Evolutionary conservation across 2,329 filamentous ascomycete genomes (phyloP), one percentile per base, ranked within the genome.

Genomic region (Metarhizium robertsii): DNA sequence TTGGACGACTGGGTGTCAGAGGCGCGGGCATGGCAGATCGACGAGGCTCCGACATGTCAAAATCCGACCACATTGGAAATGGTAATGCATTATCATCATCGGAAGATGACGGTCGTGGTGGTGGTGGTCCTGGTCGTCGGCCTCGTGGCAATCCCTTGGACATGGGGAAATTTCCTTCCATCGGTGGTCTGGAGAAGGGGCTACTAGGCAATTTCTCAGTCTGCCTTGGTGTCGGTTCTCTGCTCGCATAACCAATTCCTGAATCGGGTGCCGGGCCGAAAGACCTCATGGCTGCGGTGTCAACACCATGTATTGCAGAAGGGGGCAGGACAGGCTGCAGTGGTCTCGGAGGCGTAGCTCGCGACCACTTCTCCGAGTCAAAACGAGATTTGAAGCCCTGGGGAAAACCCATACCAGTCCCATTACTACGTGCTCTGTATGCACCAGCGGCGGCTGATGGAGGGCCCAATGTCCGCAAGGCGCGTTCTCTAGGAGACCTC

Each of bases 91-190:
- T 36, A 5, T 52, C 53, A 2, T 53, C 55, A 42, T 50, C 29
- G 10, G 51, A 8, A 25, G 25, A 11, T 16, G 16, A 2, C 18
- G 16, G 32, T 4, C 61, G 60, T 2, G 58, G 16, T 1, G 53
- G 47, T 6, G 58, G 58, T 1, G 62, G 64, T 20, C 54, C 58
- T 1, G 60, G 62, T 8, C 58, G 62, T n/a, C 70, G 67, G 2
- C 70, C 70, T 30, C 71, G 63, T 1, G 70, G 71, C 13, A 73
- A 62, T 1, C 69, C 69, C 8, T 67, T 71, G 34, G 62, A 64
- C 5, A 66, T 50, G 2, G 69, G 68, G 20, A 71, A 72, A 8
- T 67, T 63, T 0, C 69, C 70, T 48, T 67, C 67, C 45, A 69
- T 65, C 0, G 64, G 62, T 3, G 58, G 59, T 10, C 60, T 62